Conservation (phyloP, 2,329 filamentous ascomycete genomes). For the Colletotrichum orbiculare region DNA sequence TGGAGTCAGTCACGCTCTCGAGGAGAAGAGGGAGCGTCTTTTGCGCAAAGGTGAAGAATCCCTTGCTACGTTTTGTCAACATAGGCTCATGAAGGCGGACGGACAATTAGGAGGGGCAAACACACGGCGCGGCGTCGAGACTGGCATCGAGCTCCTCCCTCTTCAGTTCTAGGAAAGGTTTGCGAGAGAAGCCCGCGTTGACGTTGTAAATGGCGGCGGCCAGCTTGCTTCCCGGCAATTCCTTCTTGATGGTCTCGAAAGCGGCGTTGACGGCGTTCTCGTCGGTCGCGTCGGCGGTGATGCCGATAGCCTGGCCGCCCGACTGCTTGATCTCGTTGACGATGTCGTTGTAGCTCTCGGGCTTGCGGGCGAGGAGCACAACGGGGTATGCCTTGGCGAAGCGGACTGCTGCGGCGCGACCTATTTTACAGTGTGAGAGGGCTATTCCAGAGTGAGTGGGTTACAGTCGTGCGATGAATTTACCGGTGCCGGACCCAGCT, state of each 20-base stretch:
- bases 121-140: slow-evolving; percentile 62
- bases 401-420: slow-evolving; percentile 62
- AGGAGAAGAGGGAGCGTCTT: slow-evolving; percentile 77
- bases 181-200: slow-evolving; percentile 60
- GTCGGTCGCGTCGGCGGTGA: slow-evolving; percentile 73
- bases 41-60: slow-evolving; percentile 82
- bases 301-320: slow-evolving; percentile 77
- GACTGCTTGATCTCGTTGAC: slow-evolving; percentile 74
- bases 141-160: slow-evolving; percentile 61
- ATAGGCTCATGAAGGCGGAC: slow-evolving; percentile 1
- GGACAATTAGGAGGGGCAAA: slow-evolving; percentile 16
- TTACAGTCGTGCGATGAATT: slow-evolving; percentile 64
- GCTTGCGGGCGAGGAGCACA: slow-evolving; percentile 77
- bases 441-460: slow-evolving; percentile 12
- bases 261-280: slow-evolving; percentile 54
- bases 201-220: slow-evolving; percentile 80
- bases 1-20: slow-evolving; percentile 63
- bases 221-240: slow-evolving; percentile 65
- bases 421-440: slow-evolving; percentile 40
- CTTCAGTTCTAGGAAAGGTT: slow-evolving; percentile 69
- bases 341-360: slow-evolving; percentile 73
- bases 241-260: slow-evolving; percentile 70
- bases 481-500: slow-evolving; percentile 75
- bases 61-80: slow-evolving; percentile 56
- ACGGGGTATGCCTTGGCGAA: slow-evolving; percentile 77